Conservation (phyloP, 192 early-diverging fungal species). For the Backusella westeae region DNA sequence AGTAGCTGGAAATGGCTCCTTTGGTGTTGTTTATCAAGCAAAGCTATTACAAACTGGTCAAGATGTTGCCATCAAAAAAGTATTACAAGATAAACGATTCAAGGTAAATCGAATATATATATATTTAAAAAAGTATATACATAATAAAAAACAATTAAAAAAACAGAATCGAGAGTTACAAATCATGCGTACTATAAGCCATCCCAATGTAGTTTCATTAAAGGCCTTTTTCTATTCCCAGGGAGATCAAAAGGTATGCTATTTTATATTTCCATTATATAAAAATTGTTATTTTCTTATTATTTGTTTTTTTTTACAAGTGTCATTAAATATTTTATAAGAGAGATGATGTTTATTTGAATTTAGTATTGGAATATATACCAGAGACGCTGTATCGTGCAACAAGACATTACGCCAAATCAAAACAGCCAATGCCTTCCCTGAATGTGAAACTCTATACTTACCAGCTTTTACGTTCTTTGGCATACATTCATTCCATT, state of each 20-base stretch:
- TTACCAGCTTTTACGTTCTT: constrained; percentile 95
- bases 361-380: constrained; percentile 93
- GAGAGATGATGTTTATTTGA: constrained; percentile 92
- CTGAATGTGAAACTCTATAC: constrained; percentile 93
- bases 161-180: constrained; percentile 85
- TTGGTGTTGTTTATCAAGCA: constrained; percentile 97
- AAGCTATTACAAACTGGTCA: constrained; percentile 78
- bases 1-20: constrained; percentile 95
- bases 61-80: constrained; percentile 94
- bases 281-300: not conserved
- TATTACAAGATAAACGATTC: constrained; percentile 97
- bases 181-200: constrained; percentile 88
- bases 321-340: constrained; percentile 17
- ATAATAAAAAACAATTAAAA: not conserved
- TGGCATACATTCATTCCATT: constrained; percentile 94
- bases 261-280: not conserved
- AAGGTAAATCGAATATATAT: constrained; percentile 66
- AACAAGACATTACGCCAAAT: constrained; percentile 81
- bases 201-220: constrained; percentile 90
- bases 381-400: constrained; percentile 95
- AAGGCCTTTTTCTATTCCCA: constrained; percentile 93
- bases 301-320: not conserved
- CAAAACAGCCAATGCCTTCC: constrained; percentile 90
- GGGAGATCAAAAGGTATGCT: constrained; percentile 71
- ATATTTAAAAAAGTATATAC: not conserved